A percentile compares a stretch with the other conserved stretches of the same genome.
phyloP scores from a whole-genome alignment of 345 rosid species.

The Melaleuca quinquenervia region DNA sequence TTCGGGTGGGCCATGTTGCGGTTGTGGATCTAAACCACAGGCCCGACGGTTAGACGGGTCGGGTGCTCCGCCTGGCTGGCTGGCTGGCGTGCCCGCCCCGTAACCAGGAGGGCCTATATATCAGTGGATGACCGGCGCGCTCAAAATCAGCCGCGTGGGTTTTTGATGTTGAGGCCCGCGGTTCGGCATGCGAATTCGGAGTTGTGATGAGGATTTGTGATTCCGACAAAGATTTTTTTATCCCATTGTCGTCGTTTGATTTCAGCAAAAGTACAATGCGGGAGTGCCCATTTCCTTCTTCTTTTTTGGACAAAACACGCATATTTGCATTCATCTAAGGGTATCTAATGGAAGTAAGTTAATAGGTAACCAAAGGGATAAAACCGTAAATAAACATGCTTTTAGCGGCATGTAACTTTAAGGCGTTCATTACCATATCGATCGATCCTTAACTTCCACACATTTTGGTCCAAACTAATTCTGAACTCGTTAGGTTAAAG shows the following conservation, averaged over 20 bases:
- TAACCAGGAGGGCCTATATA: not conserved
- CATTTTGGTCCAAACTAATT: not conserved
- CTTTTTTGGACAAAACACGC: not conserved
- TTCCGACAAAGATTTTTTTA: not conserved
- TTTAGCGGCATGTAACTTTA: not conserved
- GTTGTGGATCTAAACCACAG: not conserved
- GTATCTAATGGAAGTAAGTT: not conserved
- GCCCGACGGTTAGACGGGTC: not conserved
- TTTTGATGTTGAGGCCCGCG: not conserved
- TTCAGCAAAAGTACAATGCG: not conserved
- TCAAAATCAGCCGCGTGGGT: not conserved
- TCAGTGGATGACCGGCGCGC: not conserved
- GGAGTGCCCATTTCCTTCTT: not conserved
- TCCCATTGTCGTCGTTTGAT: not conserved
- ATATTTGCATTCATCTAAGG: not conserved
- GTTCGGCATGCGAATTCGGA: not conserved
- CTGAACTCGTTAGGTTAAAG: not conserved
- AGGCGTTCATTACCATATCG: not conserved
- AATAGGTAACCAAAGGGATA: not conserved
- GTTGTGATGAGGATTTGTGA: not conserved
- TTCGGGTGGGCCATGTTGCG: not conserved
- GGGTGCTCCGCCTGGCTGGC: not conserved
- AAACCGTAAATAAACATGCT: not conserved
- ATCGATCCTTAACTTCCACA: too few relatives aligned
- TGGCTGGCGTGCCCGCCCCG: not conserved